Conservation (phyloP, 2,329 filamentous ascomycete species). For the Aureobasidium sp. region DNA sequence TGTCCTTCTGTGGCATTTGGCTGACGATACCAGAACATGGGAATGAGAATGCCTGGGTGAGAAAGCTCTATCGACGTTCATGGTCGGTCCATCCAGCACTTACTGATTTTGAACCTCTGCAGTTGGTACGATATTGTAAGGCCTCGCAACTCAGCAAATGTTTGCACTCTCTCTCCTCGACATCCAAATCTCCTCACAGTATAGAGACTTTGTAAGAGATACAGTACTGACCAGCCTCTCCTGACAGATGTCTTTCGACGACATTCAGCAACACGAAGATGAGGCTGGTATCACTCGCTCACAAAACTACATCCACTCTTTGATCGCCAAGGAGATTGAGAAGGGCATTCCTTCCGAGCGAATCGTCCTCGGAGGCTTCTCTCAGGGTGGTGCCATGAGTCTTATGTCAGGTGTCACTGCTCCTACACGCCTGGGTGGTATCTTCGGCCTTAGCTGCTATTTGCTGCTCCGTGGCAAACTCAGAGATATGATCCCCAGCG, state of each 20-base stretch:
- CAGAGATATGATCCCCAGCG: slow-evolving; percentile 48
- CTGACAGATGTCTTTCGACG: slow-evolving; percentile 37
- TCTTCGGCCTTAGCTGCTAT: slow-evolving; percentile 80
- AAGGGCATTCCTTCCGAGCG: slow-evolving; percentile 74
- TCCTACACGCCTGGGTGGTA: slow-evolving; percentile 70
- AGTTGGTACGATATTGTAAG: slow-evolving; percentile 75
- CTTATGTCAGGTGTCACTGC: slow-evolving; percentile 72
- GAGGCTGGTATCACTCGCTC: slow-evolving; percentile 67
- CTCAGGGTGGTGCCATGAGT: slow-evolving; percentile 80
- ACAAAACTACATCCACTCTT: slow-evolving; percentile 65
- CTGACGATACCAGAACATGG: not conserved
- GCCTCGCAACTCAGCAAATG: slow-evolving; percentile 29
- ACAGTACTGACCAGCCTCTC: slow-evolving; percentile 4
- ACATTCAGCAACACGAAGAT: slow-evolving; percentile 50
- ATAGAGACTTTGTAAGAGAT: not conserved
- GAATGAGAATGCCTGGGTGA: slow-evolving; percentile 14
- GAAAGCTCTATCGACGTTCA: not conserved
- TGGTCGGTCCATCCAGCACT: not conserved
- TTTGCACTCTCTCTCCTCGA: slow-evolving; percentile 15
- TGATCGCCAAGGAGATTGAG: slow-evolving; percentile 75
- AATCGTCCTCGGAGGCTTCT: slow-evolving; percentile 81
- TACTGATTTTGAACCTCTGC: not conserved
- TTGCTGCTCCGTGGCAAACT: slow-evolving; percentile 63
- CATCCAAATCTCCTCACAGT: not conserved
- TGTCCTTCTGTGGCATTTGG: not conserved